These are phyloP conservation scores for Fusarium sp. DNA, from an alignment of 2,329 filamentous ascomycete species.

Conservation along the genomic window DNA sequence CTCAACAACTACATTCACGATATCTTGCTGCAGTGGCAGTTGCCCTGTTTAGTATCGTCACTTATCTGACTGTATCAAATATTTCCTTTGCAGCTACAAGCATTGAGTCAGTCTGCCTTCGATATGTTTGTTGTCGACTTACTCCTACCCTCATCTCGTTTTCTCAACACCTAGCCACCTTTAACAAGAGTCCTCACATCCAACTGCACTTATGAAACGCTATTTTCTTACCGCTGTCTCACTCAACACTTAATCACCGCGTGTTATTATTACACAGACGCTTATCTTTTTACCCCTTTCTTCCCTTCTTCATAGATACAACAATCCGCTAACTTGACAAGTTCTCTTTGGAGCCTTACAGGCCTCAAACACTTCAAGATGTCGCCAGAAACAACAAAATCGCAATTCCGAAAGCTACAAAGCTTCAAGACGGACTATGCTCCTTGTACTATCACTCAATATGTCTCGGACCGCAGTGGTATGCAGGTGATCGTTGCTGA, in stretches of 20 bases:
- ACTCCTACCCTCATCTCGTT: neutral
- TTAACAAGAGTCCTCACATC: neutral
- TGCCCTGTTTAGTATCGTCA: conserved; percentile 42
- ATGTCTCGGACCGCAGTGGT: conserved; percentile 93
- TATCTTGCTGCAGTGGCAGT: conserved; percentile 40
- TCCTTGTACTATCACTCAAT: conserved; percentile 88
- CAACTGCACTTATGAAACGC: neutral
- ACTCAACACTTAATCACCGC: neutral
- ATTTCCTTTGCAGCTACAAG: neutral
- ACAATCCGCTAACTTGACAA: conserved; percentile 31
- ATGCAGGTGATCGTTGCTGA: conserved; percentile 96
- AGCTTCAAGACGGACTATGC: conserved; percentile 92
- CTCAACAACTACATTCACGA: conserved; percentile 12
- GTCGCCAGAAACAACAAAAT: conserved; percentile 63
- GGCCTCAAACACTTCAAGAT: conserved; percentile 57
- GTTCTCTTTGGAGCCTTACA: conserved; percentile 39
- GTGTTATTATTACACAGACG: neutral
- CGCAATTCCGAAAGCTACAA: conserved; percentile 85
- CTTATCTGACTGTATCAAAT: conserved; percentile 21
- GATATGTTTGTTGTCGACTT: conserved; percentile 5
- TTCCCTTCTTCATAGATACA: neutral
- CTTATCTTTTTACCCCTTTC: conserved; percentile 6
- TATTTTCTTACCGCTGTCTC: neutral
- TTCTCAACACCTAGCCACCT: neutral
- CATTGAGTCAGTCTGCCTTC: conserved; percentile 32